Conservation (phyloP, 2,329 filamentous ascomycete species). For the Ophiocordyceps polyrhachis-furcata region DNA sequence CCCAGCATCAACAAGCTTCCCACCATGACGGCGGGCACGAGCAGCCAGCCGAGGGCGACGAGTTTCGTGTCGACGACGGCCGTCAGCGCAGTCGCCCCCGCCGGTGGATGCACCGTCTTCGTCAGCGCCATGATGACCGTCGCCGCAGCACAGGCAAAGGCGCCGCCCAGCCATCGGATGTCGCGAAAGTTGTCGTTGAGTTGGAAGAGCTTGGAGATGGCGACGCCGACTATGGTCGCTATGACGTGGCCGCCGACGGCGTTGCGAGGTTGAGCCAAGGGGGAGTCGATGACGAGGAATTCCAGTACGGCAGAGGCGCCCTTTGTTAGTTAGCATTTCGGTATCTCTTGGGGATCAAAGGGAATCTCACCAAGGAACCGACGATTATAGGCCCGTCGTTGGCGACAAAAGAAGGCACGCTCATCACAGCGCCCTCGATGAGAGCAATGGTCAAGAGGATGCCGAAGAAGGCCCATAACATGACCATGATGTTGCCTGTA, state of each 20-base stretch:
- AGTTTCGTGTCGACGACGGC: constrained; percentile 40
- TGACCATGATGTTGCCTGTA: constrained; percentile 39
- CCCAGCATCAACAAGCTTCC: constrained; percentile 41
- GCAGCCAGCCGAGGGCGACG: constrained; percentile 43
- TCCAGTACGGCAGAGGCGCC: constrained; percentile 60
- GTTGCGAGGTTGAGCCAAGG: constrained; percentile 55
- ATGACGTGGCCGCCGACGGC: constrained; percentile 48
- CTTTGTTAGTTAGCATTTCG: constrained; percentile 19
- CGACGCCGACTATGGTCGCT: constrained; percentile 39
- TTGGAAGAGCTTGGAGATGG: constrained; percentile 45
- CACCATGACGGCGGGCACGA: constrained; percentile 44
- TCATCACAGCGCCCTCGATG: constrained; percentile 36
- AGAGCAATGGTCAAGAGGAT: constrained; percentile 41
- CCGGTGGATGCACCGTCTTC: constrained; percentile 55
- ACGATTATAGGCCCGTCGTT: constrained; percentile 40
- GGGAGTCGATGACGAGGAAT: constrained; percentile 53
- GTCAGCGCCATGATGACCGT: constrained; percentile 50
- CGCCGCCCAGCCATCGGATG: constrained; percentile 44
- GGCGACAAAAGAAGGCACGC: constrained; percentile 32
- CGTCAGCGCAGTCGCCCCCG: constrained; percentile 54
- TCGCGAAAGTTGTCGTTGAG: constrained; percentile 25
- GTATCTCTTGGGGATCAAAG: no score
- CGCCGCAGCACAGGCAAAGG: constrained; percentile 43
- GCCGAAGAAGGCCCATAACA: constrained; percentile 46
- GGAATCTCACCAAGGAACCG: constrained; percentile 44